Percentiles rank a stretch among this genome's conserved stretches.
These are phyloP conservation scores for Pinus tabuliformis DNA, from an alignment of 75 land plant genomes.

Conservation along the genomic window DNA sequence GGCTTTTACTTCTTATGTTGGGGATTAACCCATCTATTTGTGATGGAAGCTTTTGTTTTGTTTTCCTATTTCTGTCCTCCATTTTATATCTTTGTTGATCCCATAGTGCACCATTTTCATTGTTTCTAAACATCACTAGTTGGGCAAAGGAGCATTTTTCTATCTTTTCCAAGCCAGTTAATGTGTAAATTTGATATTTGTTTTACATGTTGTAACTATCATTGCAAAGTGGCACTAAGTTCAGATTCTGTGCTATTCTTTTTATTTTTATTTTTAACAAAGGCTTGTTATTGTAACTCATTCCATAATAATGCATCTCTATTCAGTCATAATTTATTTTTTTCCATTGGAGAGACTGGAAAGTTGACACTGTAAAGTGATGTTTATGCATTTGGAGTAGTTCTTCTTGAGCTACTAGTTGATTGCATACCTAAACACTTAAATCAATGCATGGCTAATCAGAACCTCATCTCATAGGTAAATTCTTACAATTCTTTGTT, in stretches of 20 bases:
- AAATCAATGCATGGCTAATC: conserved; percentile 62
- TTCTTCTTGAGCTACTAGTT: conserved; percentile 77
- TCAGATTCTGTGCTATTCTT: neutral
- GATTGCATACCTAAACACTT: conserved; percentile 75
- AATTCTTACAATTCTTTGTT: neutral
- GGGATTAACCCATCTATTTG: no score
- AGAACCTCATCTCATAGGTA: conserved; percentile 81
- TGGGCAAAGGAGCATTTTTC: no score
- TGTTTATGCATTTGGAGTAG: conserved; percentile 91
- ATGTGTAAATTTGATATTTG: neutral
- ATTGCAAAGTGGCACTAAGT: neutral
- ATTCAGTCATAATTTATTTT: neutral
- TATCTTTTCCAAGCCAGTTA: no score
- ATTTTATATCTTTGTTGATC: no score
- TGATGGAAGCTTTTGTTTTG: no score
- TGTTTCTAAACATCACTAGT: no score
- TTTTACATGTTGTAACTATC: neutral
- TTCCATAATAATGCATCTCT: conserved; percentile 4
- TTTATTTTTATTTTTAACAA: neutral
- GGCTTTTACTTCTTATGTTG: no score
- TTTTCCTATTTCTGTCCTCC: no score
- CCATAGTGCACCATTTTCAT: no score
- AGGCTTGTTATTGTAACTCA: neutral
- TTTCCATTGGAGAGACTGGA: conserved; percentile 66
- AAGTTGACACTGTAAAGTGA: conserved; percentile 82